phyloP scores from a whole-genome alignment of 139 green algal species.

The Ettlia oleoabundans region DNA sequence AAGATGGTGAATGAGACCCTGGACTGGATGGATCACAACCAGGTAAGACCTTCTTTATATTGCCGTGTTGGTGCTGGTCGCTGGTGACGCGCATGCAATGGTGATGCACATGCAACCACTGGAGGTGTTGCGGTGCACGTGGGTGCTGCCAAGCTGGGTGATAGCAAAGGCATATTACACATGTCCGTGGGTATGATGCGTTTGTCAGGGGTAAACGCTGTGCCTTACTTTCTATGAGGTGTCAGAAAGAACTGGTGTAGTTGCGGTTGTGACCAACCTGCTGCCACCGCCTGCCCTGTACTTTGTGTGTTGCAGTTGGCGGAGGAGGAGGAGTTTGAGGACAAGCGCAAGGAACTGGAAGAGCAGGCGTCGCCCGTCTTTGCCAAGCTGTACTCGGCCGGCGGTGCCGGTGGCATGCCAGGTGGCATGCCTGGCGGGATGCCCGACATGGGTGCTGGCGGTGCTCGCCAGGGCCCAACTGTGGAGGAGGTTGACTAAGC shows the following conservation, averaged over 20 bases:
- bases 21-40: slow-evolving; percentile 95
- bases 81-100: too few species aligned
- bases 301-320: slow-evolving; percentile 34
- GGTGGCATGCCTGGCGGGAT: too few species aligned
- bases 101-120: too few species aligned
- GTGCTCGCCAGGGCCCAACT: slow-evolving; percentile 48
- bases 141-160: too few species aligned
- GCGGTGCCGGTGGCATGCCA: slow-evolving; percentile 48
- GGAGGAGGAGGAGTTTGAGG: slow-evolving; percentile 94
- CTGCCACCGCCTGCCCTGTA: not conserved
- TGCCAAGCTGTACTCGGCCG: slow-evolving; percentile 80
- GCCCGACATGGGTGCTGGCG: slow-evolving; percentile 58
- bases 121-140: too few species aligned
- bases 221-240: too few species aligned
- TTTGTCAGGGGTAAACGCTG: too few species aligned
- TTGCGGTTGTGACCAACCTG: not conserved
- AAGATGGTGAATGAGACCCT: slow-evolving; percentile 86
- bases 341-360: slow-evolving; percentile 98
- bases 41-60: too few species aligned
- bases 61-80: too few species aligned
- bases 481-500: slow-evolving; percentile 45
- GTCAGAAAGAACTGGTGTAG: too few species aligned
- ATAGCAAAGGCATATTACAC: too few species aligned
- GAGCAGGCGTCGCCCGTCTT: slow-evolving; percentile 94
- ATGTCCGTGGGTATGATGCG: too few species aligned